Evolutionary conservation across 2,329 filamentous ascomycete genomes (phyloP), one percentile per base, ranked within the genome.

Genomic region (Nannizziopsis barbatae): DNA sequence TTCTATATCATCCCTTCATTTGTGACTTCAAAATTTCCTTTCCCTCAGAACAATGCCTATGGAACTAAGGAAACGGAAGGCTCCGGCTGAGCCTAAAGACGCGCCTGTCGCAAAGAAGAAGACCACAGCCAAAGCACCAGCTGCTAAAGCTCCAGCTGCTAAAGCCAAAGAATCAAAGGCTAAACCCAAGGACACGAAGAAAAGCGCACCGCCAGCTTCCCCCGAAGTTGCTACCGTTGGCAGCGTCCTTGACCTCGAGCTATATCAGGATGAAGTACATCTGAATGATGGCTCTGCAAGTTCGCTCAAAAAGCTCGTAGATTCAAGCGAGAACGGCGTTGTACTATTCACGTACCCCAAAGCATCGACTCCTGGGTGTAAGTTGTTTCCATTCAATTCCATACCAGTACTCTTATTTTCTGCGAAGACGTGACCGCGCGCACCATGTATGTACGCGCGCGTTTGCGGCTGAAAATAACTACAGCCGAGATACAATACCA

Each of bases 311-410:
- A 74, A 80, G 58, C 79, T 98, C 18, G 76, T 95, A 42, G 83
- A 87, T 45, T 77, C 84, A 62, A 94, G 88, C 75, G 81, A 86
- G 69, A 75, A 77, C 32, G 92, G 90, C 20, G 84, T 96, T 38
- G 86, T 95, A 31, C 71, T 96, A 27, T 95, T 98, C 67, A 95
- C 89, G 30, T 96, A 96, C 63, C 92, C 92, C 51, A 93, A 85
- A 70, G 92, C 92, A 10, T 92, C 84, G 22, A 98, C 92, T 17
- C 86, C 87, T 33, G 90, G 90, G 54, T 96, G 90, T 95, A 80
- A 78, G 86, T 66, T 51, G 17, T 41, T 32, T 22, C 31, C 40
- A 37, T 42, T 47, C 39, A n/a, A 27, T 27, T 4, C 22, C 22
- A n/a, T 27, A 27, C 22, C 22, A 27, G 22, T 27, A 27, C 22